A percentile compares a stretch with the other conserved stretches of the same genome.
Evolutionary conservation across 2,329 filamentous ascomycete genomes (phyloP).

Genomic region (Colletotrichum acutatum): DNA sequence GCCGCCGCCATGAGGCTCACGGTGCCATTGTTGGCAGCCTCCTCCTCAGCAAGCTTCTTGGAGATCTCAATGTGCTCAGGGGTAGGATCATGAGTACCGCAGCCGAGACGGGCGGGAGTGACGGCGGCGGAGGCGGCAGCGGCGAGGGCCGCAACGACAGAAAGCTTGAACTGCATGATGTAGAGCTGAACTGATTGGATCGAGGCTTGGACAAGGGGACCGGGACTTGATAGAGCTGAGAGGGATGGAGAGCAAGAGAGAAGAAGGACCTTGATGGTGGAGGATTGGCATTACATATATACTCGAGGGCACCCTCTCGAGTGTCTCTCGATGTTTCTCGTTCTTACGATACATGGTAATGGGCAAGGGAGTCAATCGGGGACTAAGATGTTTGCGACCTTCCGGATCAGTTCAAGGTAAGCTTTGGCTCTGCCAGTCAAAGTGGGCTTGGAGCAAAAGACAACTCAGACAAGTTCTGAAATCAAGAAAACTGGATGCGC

Average conservation of each 20-base stretch:
- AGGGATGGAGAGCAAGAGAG: conserved; percentile 9
- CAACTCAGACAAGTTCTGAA: neutral
- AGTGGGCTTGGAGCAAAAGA: neutral
- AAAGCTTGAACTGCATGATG: conserved; percentile 19
- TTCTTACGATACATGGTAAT: neutral
- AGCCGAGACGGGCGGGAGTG: conserved; percentile 5
- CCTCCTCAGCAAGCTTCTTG: conserved; percentile 35
- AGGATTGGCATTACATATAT: conserved; percentile 5
- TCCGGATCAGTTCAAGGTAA: conserved; percentile 10
- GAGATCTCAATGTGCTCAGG: conserved; percentile 33
- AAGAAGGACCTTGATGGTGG: conserved; percentile 2
- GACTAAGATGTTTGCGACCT: neutral
- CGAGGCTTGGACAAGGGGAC: neutral
- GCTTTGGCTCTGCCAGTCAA: neutral
- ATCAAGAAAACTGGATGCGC: neutral
- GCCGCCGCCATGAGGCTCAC: conserved; percentile 37
- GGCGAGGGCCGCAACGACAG: conserved; percentile 17
- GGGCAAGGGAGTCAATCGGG: neutral
- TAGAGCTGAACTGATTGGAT: neutral
- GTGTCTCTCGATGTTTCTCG: neutral
- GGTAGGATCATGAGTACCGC: conserved; percentile 12
- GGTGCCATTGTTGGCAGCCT: conserved; percentile 30
- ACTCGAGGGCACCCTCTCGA: neutral
- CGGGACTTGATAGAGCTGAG: conserved; percentile 4
- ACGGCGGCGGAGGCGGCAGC: conserved; percentile 16